Percentiles rank a stretch among this genome's conserved stretches.
Conservation (phyloP, 805 yeast species). For the Candida anglica region DNA sequence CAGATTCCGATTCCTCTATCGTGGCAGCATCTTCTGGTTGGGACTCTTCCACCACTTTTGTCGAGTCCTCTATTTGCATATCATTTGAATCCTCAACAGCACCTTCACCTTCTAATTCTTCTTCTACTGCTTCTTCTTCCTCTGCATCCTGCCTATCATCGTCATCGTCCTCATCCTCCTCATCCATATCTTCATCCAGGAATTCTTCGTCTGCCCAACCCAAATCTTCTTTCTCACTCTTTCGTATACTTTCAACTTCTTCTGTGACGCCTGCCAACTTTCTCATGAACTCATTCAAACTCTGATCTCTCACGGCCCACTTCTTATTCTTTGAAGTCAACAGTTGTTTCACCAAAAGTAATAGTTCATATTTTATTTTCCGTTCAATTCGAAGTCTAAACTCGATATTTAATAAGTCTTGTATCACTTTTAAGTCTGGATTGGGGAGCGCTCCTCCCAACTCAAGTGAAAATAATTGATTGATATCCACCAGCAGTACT, state of each 20-base stretch:
- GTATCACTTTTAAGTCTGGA: conserved; percentile 25
- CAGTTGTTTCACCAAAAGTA: conserved; percentile 27
- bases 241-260: conserved; percentile 25
- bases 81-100: background rate
- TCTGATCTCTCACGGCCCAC: conserved; percentile 32
- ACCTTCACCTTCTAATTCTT: background rate
- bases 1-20: too few species aligned
- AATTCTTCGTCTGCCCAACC: conserved; percentile 16
- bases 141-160: conserved; percentile 4
- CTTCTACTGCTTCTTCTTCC: conserved; percentile 2
- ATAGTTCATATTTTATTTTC: conserved; percentile 32
- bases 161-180: conserved; percentile 5
- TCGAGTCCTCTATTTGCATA: too few species aligned
- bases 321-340: conserved; percentile 24
- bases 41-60: too few species aligned
- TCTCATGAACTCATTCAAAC: conserved; percentile 25
- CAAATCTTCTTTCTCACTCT: conserved; percentile 24
- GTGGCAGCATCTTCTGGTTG: too few species aligned
- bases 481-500: conserved; percentile 9
- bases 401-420: conserved; percentile 29
- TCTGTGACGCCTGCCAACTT: conserved; percentile 21
- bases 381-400: conserved; percentile 25
- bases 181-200: conserved; percentile 9
- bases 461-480: conserved; percentile 26
- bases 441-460: conserved; percentile 17